Conservation (phyloP, 768 basidiomycete genomes). For the Boletus coccyginus region DNA sequence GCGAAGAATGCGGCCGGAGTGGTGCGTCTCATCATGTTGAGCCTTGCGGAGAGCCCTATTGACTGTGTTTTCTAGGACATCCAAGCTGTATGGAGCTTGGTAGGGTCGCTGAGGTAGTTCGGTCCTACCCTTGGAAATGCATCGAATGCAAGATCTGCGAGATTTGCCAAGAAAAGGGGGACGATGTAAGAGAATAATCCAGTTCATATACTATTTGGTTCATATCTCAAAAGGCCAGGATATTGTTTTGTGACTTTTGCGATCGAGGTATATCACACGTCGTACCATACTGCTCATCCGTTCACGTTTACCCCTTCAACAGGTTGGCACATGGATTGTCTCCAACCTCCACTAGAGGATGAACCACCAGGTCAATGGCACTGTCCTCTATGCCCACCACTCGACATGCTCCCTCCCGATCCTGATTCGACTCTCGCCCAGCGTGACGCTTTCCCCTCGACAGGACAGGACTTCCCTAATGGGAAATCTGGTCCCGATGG, state of each 20-base stretch:
- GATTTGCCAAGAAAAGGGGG: slow-evolving; percentile 78
- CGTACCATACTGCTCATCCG: slow-evolving; percentile 1
- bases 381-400: slow-evolving; percentile 60
- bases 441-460: slow-evolving; percentile 46
- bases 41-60: background rate
- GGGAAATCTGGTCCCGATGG: slow-evolving; percentile 26
- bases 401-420: slow-evolving; percentile 13
- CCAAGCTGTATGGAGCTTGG: slow-evolving; percentile 77
- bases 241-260: slow-evolving; percentile 92
- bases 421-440: slow-evolving; percentile 5
- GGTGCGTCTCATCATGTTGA: slow-evolving; percentile 44
- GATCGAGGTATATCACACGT: slow-evolving; percentile 64
- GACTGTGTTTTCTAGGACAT: slow-evolving; percentile 53
- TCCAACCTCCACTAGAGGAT: slow-evolving; percentile 65
- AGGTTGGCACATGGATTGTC: slow-evolving; percentile 87
- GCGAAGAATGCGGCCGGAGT: slow-evolving; percentile 78
- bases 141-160: slow-evolving; percentile 92
- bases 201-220: slow-evolving; percentile 16
- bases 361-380: slow-evolving; percentile 78
- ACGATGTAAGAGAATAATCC: slow-evolving; percentile 64
- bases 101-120: slow-evolving; percentile 57
- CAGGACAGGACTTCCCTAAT: slow-evolving; percentile 17
- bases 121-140: slow-evolving; percentile 82
- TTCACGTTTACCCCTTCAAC: slow-evolving; percentile 2
- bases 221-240: slow-evolving; percentile 52